Percentiles rank a stretch among this genome's conserved stretches.
Evolutionary conservation across 352 stramenopile species (phyloP).

Genomic region (Globisporangium solare): DNA sequence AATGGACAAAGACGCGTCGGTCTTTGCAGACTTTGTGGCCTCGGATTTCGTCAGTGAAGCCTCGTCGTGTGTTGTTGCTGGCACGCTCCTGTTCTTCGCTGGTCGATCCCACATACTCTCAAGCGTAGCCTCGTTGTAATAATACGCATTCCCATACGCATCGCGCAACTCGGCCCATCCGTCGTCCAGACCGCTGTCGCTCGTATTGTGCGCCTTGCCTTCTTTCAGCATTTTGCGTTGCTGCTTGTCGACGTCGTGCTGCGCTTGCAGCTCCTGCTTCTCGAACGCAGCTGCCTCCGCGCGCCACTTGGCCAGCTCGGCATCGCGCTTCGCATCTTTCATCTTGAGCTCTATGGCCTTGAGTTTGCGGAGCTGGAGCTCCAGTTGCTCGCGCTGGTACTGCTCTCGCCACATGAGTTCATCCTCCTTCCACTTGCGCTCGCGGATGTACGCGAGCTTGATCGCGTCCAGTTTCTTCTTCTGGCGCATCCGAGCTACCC

Average conservation of each 20-base stretch:
- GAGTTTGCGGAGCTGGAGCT: slow-evolving; percentile 41
- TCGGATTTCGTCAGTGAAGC: not conserved
- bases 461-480: slow-evolving; percentile 35
- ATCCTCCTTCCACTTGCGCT: slow-evolving; percentile 54
- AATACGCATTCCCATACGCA: slow-evolving; percentile 57
- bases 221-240: slow-evolving; percentile 11
- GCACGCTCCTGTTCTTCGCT: not conserved
- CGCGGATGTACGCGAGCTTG: slow-evolving; percentile 53
- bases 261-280: slow-evolving; percentile 34
- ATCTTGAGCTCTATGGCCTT: slow-evolving; percentile 38
- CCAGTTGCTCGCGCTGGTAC: slow-evolving; percentile 55
- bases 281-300: slow-evolving; percentile 37
- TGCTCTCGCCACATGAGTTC: slow-evolving; percentile 43
- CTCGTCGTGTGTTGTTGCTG: not conserved
- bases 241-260: slow-evolving; percentile 27
- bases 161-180: slow-evolving; percentile 32
- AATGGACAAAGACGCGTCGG: not conserved
- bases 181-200: slow-evolving; percentile 4
- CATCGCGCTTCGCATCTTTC: slow-evolving; percentile 58
- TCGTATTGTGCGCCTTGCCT: not conserved
- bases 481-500: slow-evolving; percentile 22
- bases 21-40: not conserved
- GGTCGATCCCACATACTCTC: slow-evolving; percentile 48
- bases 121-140: slow-evolving; percentile 46
- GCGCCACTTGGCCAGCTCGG: slow-evolving; percentile 49